Base-by-base conservation (phyloP, 345 rosid genomes). In the Lumnitzera littorea region DNA sequence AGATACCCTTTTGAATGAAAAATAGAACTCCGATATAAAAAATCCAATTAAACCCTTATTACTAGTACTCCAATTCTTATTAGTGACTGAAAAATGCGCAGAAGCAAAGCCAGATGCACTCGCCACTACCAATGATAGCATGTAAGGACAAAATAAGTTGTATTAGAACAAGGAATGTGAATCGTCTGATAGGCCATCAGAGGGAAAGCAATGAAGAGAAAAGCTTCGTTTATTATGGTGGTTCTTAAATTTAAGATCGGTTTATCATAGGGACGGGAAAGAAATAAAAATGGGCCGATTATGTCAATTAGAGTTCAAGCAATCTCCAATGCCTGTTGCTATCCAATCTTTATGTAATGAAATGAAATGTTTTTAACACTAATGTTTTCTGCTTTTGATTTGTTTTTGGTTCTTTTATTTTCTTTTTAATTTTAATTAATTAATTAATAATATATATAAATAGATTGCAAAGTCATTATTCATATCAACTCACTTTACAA, bases 101-200 rank as follows among this genome's bases (percentile, higher is more conserved):
- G 90, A 82, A 62, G 79, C 69, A 64, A 84, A 70, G 54, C 90
- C 89, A 77, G 85, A 85, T 73, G 91, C 84, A 77, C 80, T 87
- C 48, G 95, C 98, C 98, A 89, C 89, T 67, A 62, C 29, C 46
- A 53, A 58, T 17, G 24, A 17, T 55, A 13, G n/a, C 10, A 16
- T 20, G 15, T 53, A 68, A 73, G 74, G 57, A 15, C 36, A 60
- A 31, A 76, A 74, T 68, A 69, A 62, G 56, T 60, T 15, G 24
- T 52, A 61, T 27, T 24, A 55, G 58, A 65, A 29, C 51, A 68
- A 73, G 58, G 49, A 53, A 59, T 57, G 24, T 16, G 55, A 58
- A 31, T 49, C 27, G 69, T 15, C 1, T 29, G 60, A 62, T 71
- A 67, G 51, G 25, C 51, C 74, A 63, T 76, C 14, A 36, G 46